Conservation (phyloP, 305 asterid species). For the Fraxinus greggii region DNA sequence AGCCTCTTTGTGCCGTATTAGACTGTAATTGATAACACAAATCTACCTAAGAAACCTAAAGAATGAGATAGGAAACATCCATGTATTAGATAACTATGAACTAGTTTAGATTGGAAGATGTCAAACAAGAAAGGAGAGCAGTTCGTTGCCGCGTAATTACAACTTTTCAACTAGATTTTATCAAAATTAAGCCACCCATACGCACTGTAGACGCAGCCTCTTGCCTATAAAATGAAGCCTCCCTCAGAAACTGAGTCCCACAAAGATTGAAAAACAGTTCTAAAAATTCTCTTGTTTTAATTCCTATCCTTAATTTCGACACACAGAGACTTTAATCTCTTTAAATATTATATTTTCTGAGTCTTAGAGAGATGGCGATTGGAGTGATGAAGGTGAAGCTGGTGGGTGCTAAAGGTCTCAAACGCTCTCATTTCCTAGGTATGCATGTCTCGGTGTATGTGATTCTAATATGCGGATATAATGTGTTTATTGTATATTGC, state of each 20-base stretch:
- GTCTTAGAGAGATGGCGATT: constrained; percentile 18
- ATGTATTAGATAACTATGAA: not conserved
- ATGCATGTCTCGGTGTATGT: not conserved
- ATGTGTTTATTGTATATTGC: not conserved
- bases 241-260: not conserved
- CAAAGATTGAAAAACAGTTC: not conserved
- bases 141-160: not conserved
- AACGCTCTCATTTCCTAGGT: constrained; percentile 54
- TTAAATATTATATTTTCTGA: not conserved
- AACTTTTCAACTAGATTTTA: too few relatives aligned
- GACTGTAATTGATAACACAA: not conserved
- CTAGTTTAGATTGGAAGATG: not conserved
- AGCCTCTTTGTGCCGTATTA: not conserved
- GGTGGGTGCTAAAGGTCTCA: constrained; percentile 57
- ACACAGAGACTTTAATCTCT: not conserved
- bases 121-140: not conserved
- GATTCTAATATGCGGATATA: not conserved
- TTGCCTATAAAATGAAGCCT: not conserved
- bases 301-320: not conserved
- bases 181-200: not conserved
- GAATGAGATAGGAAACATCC: not conserved
- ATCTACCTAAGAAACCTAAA: not conserved
- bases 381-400: constrained; percentile 70
- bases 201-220: not conserved
- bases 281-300: not conserved